These are phyloP conservation scores for Spathaspora hagerdaliae DNA, from an alignment of 805 yeast species.

Conservation along the genomic window DNA sequence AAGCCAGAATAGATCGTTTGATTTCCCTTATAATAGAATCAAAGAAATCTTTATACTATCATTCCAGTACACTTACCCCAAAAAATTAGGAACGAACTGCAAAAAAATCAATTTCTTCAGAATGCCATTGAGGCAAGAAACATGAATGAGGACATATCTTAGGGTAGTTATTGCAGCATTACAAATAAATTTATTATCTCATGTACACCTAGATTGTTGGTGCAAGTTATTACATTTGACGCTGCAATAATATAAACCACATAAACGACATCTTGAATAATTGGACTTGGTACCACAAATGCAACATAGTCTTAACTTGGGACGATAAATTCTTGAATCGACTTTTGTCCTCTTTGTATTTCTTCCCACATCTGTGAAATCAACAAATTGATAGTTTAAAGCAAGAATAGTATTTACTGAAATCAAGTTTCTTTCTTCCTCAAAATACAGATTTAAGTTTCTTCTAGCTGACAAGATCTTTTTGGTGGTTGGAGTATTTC, in stretches of 20 bases:
- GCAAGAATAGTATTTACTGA: slow-evolving; percentile 39
- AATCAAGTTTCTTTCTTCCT: slow-evolving; percentile 42
- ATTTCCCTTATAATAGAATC: background rate
- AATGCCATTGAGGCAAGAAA: no score
- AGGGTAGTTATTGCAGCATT: background rate
- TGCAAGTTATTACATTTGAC: slow-evolving; percentile 38
- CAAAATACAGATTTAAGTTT: slow-evolving; percentile 41
- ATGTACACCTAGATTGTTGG: slow-evolving; percentile 37
- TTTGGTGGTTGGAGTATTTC: slow-evolving; percentile 43
- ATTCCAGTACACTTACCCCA: background rate
- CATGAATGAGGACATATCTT: no score
- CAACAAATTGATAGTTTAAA: slow-evolving; percentile 38
- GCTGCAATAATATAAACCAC: slow-evolving; percentile 40
- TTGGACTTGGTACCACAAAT: slow-evolving; percentile 35
- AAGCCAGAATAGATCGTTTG: no score
- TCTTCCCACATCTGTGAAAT: slow-evolving; percentile 19
- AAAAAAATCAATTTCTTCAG: no score
- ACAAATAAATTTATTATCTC: background rate
- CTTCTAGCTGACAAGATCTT: slow-evolving; percentile 38
- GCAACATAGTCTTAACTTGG: slow-evolving; percentile 36
- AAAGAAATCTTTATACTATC: background rate
- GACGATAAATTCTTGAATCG: slow-evolving; percentile 14
- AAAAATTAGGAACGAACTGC: no score
- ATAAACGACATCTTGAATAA: slow-evolving; percentile 35
- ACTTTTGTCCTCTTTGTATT: slow-evolving; percentile 14